Evolutionary conservation across 1,284 basidiomycete species (phyloP), one percentile per base, ranked within the genome.

Genomic region (Rhodotorula sp.): DNA sequence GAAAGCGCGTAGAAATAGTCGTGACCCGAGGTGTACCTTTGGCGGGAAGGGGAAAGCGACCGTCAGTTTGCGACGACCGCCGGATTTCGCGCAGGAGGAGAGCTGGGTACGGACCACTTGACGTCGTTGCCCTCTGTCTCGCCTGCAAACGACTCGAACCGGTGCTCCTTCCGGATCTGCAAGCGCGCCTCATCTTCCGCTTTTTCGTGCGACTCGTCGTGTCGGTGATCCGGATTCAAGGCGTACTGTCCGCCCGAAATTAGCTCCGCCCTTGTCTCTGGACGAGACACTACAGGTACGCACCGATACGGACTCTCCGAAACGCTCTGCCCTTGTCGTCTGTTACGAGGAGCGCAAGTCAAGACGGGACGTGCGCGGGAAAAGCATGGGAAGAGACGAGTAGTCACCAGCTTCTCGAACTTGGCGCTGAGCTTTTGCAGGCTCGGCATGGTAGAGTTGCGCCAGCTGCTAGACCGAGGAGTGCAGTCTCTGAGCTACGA

Each of bases 1-100:
- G 91, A 92, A 47, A 95, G 80, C 0, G 94, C 69, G 28, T 60
- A 95, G 85, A 97, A 91, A 81, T 95, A 97, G 82, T 97, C 84
- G 69, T 80, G 79, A 4, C 79, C 80, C 12, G 50, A 52, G 21
- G 50, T 52, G 50, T 52, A 52, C 50, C 50, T 43, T 43, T 43
- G 8, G 12, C 38, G 38, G 10, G 38, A 43, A 43, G 38, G 38
- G 38, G 38, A 43, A 43, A 14, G 10, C 8, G 38, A 43, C 10
- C 10, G 38, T 43, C 38, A 43, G 38, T 34, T 1, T 10, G 12
- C 38, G 38, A 12, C 38, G 38, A 38, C 38, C 38, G 38, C 8
- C 5, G 38, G 8, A 10, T 10, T 10, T 38, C 38, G 8, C 38
- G 12, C 38, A 5, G 38, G 38, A 38, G 34, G 12, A 4, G 34